phyloP scores from a whole-genome alignment of 1,284 basidiomycete genomes.

The Paramarasmius palmivorus region DNA sequence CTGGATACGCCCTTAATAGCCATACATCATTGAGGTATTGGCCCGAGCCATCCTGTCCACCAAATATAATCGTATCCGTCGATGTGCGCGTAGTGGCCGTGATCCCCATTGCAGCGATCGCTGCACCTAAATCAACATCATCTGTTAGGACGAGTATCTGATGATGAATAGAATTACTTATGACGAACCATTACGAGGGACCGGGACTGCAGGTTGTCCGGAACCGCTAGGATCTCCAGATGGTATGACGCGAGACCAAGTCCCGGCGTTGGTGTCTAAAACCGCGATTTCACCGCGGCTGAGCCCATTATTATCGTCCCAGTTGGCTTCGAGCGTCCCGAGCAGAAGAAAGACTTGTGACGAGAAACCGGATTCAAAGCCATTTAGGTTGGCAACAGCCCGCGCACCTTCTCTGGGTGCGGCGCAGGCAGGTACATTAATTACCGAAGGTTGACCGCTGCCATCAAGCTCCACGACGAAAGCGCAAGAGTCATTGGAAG shows the following conservation, averaged over 20 bases:
- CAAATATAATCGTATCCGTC: slow-evolving; percentile 76
- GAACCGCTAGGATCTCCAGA: slow-evolving; percentile 66
- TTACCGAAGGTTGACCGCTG: not conserved
- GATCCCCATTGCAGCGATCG: slow-evolving; percentile 64
- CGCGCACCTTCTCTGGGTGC: slow-evolving; percentile 65
- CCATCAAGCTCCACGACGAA: not conserved
- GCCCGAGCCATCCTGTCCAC: slow-evolving; percentile 66
- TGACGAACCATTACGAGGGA: slow-evolving; percentile 59
- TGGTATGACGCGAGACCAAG: slow-evolving; percentile 75
- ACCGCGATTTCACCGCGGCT: slow-evolving; percentile 37
- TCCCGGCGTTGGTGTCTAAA: slow-evolving; percentile 58
- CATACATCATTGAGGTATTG: slow-evolving; percentile 73
- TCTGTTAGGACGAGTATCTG: not conserved
- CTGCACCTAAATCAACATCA: slow-evolving; percentile 38
- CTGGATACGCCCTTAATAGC: slow-evolving; percentile 72
- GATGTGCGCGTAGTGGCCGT: slow-evolving; percentile 34
- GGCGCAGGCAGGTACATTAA: slow-evolving; percentile 52
- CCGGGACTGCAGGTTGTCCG: slow-evolving; percentile 47
- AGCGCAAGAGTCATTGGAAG: slow-evolving; percentile 51
- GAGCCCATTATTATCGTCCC: slow-evolving; percentile 64
- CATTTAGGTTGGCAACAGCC: slow-evolving; percentile 61
- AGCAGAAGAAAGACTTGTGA: slow-evolving; percentile 70
- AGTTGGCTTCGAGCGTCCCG: slow-evolving; percentile 63
- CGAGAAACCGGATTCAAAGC: slow-evolving; percentile 51
- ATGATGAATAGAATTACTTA: not conserved